Conservation (phyloP, 2,329 filamentous ascomycete species). For the Ophiostoma quercus region DNA sequence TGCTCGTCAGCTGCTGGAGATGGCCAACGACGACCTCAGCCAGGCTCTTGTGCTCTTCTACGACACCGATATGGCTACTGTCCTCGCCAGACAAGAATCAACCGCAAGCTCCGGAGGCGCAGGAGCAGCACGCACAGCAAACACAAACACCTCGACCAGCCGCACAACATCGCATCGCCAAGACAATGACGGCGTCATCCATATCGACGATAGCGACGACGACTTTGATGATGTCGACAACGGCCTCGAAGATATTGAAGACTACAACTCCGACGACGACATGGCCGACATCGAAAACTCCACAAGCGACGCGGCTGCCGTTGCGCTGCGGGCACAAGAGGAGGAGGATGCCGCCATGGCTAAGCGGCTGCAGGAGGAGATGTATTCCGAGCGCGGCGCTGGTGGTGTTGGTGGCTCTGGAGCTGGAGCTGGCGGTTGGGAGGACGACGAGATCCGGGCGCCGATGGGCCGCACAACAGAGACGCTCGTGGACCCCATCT, state of each 20-base stretch:
- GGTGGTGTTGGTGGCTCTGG: background rate
- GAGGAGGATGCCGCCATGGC: slow-evolving; percentile 95
- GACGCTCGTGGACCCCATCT: slow-evolving; percentile 72
- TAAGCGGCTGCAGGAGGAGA: slow-evolving; percentile 81
- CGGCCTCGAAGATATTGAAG: slow-evolving; percentile 41
- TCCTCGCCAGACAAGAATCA: background rate
- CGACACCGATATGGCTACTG: slow-evolving; percentile 66
- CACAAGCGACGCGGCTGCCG: slow-evolving; percentile 33
- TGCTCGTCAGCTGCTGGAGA: slow-evolving; percentile 74
- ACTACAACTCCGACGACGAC: slow-evolving; percentile 30
- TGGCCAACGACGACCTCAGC: slow-evolving; percentile 78
- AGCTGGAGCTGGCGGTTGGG: background rate
- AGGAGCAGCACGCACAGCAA: slow-evolving; percentile 23
- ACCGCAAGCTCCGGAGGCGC: background rate
- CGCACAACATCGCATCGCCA: slow-evolving; percentile 30
- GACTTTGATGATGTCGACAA: slow-evolving; percentile 49
- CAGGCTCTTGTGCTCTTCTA: slow-evolving; percentile 88
- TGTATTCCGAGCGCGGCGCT: slow-evolving; percentile 52
- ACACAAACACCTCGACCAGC: background rate
- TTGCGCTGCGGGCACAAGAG: slow-evolving; percentile 51
- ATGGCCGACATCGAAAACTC: slow-evolving; percentile 38
- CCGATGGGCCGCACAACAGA: slow-evolving; percentile 89
- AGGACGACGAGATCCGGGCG: slow-evolving; percentile 63
- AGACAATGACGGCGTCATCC: slow-evolving; percentile 58
- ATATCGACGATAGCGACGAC: slow-evolving; percentile 67